Conservation (phyloP, 805 yeast genomes). For the Wickerhamiella alocasiicola region DNA sequence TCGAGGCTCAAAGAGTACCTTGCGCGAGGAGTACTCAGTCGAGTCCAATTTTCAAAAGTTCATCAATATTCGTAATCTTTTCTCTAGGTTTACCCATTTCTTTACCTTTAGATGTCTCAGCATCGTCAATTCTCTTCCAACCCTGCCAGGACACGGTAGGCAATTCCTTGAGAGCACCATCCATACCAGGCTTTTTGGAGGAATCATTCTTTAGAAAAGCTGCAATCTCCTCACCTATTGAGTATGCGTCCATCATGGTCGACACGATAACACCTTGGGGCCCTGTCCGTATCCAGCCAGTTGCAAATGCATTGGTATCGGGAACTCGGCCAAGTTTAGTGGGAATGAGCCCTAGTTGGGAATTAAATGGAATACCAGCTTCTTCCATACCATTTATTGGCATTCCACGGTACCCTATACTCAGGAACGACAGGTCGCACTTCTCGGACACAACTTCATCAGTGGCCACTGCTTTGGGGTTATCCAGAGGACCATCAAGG, state of each 20-base stretch:
- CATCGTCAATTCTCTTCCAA: slow-evolving; percentile 47
- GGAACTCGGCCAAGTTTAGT: slow-evolving; percentile 11
- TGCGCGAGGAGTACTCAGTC: too few species aligned
- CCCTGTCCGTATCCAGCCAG: slow-evolving; percentile 87
- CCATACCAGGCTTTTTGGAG: slow-evolving; percentile 26
- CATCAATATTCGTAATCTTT: slow-evolving; percentile 38
- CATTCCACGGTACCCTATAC: slow-evolving; percentile 71
- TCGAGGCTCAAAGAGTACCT: too few species aligned
- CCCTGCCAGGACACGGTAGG: slow-evolving; percentile 45
- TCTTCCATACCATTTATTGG: slow-evolving; percentile 49
- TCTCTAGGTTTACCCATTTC: slow-evolving; percentile 40
- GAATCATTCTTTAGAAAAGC: slow-evolving; percentile 1
- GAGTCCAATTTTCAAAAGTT: slow-evolving; percentile 33
- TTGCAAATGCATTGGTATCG: slow-evolving; percentile 41
- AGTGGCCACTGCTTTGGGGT: slow-evolving; percentile 30
- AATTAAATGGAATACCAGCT: slow-evolving; percentile 38
- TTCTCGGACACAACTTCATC: slow-evolving; percentile 25
- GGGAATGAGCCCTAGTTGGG: slow-evolving; percentile 28
- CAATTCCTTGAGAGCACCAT: slow-evolving; percentile 19
- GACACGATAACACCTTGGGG: slow-evolving; percentile 84
- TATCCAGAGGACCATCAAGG: slow-evolving; percentile 30
- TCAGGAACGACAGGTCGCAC: slow-evolving; percentile 59
- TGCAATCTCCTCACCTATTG: slow-evolving; percentile 53
- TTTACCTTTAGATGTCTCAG: slow-evolving; percentile 41
- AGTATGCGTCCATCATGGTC: slow-evolving; percentile 74